These are phyloP conservation scores for Nakazawaea ernobii DNA, from an alignment of 805 yeast genomes.

Conservation along the genomic window DNA sequence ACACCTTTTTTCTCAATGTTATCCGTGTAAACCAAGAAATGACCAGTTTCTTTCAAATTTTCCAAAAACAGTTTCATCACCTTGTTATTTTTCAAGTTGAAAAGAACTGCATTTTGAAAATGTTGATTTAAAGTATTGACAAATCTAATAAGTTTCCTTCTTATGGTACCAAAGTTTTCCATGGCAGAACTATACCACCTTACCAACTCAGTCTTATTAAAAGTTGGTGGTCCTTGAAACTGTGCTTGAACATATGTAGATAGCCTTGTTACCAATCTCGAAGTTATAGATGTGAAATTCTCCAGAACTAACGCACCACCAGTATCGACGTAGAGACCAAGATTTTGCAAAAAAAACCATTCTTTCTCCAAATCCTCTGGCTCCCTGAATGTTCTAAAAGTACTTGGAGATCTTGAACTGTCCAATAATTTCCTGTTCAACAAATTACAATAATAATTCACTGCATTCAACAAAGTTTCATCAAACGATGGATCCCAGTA, in stretches of 20 bases:
- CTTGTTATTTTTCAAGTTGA: constrained; percentile 45
- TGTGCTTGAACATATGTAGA: constrained; percentile 69
- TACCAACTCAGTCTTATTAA: constrained; percentile 35
- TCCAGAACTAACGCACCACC: constrained; percentile 80
- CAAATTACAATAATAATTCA: constrained; percentile 62
- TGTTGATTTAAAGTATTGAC: constrained; percentile 59
- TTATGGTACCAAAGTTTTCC: constrained; percentile 68
- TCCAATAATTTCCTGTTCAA: constrained; percentile 75
- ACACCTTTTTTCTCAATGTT: constrained; percentile 68
- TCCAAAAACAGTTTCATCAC: constrained; percentile 45
- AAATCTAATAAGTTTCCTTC: constrained; percentile 79
- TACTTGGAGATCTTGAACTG: constrained; percentile 53
- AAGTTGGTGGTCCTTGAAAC: constrained; percentile 51
- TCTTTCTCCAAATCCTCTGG: constrained; percentile 84
- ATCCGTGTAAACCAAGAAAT: constrained; percentile 72
- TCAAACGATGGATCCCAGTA: constrained; percentile 60
- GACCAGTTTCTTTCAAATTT: constrained; percentile 57
- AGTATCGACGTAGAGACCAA: constrained; percentile 74
- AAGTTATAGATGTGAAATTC: constrained; percentile 60
- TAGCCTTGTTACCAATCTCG: constrained; percentile 63
- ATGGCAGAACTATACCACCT: constrained; percentile 66
- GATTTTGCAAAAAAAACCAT: constrained; percentile 70
- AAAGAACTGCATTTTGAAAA: constrained; percentile 68
- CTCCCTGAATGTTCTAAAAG: constrained; percentile 81
- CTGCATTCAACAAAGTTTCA: constrained; percentile 63